Evolutionary conservation across 2,329 filamentous ascomycete species (phyloP).

Genomic region (Huntiella abstrusa): DNA sequence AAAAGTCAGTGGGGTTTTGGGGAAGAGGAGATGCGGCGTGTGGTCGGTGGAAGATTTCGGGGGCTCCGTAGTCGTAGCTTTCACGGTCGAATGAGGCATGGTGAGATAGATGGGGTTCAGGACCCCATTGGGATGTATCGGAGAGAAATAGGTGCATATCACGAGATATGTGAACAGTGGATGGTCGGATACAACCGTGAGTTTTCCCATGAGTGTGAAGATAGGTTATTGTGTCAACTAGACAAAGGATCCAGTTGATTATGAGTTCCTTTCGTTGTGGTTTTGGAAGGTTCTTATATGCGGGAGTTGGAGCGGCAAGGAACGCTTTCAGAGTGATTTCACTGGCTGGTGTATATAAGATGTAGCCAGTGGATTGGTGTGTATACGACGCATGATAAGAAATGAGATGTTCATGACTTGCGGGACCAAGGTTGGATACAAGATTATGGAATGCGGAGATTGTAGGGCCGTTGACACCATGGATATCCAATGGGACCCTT

Average conservation of each 20-base stretch:
- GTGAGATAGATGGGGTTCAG: conserved; percentile 23
- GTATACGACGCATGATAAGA: conserved; percentile 54
- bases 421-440: conserved; percentile 35
- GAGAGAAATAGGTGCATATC: conserved; percentile 50
- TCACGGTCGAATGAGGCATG: conserved; percentile 44
- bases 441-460: conserved; percentile 40
- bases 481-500: conserved; percentile 25
- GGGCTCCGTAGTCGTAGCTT: conserved; percentile 53
- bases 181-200: conserved; percentile 52
- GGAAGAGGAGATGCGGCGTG: conserved; percentile 19
- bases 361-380: conserved; percentile 41
- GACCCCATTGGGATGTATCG: conserved; percentile 35
- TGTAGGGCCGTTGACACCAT: conserved; percentile 22
- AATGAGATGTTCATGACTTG: conserved; percentile 51
- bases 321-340: conserved; percentile 51
- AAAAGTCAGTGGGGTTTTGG: conserved; percentile 20
- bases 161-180: conserved; percentile 47
- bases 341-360: conserved; percentile 45
- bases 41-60: conserved; percentile 37
- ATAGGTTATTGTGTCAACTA: conserved; percentile 48
- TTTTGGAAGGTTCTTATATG: conserved; percentile 43
- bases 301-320: conserved; percentile 41
- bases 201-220: conserved; percentile 45
- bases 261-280: conserved; percentile 38
- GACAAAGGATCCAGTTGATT: conserved; percentile 58